These are phyloP conservation scores for Chlorociboria aeruginascens DNA, from an alignment of 495 filamentous ascomycete genomes.

Conservation along the genomic window DNA sequence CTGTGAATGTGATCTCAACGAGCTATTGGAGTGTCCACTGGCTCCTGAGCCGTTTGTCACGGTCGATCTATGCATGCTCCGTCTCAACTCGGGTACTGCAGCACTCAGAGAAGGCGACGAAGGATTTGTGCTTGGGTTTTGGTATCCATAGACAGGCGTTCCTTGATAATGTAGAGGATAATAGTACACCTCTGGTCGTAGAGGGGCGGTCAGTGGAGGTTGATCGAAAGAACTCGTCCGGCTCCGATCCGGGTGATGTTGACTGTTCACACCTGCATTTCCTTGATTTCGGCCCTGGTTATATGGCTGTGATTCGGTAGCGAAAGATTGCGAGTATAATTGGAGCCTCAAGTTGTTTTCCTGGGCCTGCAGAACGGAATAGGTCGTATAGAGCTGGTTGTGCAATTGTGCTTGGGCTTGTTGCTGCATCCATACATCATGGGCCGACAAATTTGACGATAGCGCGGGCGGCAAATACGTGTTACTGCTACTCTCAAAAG, in stretches of 20 bases:
- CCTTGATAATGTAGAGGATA: slow-evolving; percentile 20
- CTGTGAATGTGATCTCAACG: slow-evolving; percentile 44
- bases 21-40: slow-evolving; percentile 25
- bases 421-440: slow-evolving; percentile 31
- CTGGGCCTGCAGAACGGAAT: slow-evolving; percentile 23
- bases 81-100: slow-evolving; percentile 31
- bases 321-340: slow-evolving; percentile 34
- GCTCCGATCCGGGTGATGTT: slow-evolving; percentile 29
- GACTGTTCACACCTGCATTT: slow-evolving; percentile 8
- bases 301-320: slow-evolving; percentile 28
- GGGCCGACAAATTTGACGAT: slow-evolving; percentile 21
- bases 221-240: slow-evolving; percentile 38
- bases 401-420: slow-evolving; percentile 27
- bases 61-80: slow-evolving; percentile 36
- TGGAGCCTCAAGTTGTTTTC: slow-evolving; percentile 34
- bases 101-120: slow-evolving; percentile 32
- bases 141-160: slow-evolving; percentile 14
- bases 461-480: slow-evolving; percentile 2
- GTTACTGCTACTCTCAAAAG: slow-evolving; percentile 22
- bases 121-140: slow-evolving; percentile 27
- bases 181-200: slow-evolving; percentile 36
- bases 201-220: slow-evolving; percentile 35
- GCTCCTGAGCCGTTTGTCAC: slow-evolving; percentile 27
- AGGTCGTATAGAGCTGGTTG: slow-evolving; percentile 31
- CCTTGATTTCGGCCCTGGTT: slow-evolving; percentile 30